Evolutionary conservation across 192 early-diverging fungal genomes (phyloP).

Genomic region (Linnemannia zychae): DNA sequence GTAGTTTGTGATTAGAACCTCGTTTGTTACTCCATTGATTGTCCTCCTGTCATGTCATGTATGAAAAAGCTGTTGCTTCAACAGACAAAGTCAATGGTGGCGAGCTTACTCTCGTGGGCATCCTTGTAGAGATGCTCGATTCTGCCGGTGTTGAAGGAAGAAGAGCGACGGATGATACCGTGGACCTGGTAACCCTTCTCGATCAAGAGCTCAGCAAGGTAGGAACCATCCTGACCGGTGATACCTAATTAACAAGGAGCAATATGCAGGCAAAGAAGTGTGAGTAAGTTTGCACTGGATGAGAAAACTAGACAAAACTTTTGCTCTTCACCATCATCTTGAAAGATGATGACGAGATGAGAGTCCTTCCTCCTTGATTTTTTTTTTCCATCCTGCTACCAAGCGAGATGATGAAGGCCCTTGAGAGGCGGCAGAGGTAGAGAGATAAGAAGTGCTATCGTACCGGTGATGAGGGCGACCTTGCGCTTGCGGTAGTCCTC

Average conservation of each 20-base stretch:
- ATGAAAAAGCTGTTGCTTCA: too few species aligned
- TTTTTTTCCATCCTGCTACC: background rate
- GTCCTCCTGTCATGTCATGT: background rate
- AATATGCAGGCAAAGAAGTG: background rate
- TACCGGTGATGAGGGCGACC: constrained; percentile 74
- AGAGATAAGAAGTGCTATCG: background rate
- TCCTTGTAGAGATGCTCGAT: constrained; percentile 86
- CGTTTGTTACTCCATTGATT: background rate
- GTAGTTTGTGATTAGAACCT: background rate
- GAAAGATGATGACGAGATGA: constrained; percentile 3
- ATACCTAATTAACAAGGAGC: constrained; percentile 65
- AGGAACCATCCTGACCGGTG: constrained; percentile 87
- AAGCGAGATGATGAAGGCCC: constrained; percentile 6
- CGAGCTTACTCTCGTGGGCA: constrained; percentile 71
- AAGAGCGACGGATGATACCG: constrained; percentile 85
- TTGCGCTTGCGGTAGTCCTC: constrained; percentile 71
- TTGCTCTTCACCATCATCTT: background rate
- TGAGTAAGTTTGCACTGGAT: background rate
- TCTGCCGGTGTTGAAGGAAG: constrained; percentile 88
- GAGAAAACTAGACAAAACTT: background rate
- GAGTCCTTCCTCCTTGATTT: background rate
- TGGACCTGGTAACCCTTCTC: constrained; percentile 84
- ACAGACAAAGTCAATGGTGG: background rate
- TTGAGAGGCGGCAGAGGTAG: background rate
- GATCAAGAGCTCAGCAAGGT: constrained; percentile 80